Percentiles rank a stretch among this genome's conserved stretches.
These are phyloP conservation scores for Penicillium ochrochloron DNA, from an alignment of 495 filamentous ascomycete species.

Conservation along the genomic window DNA sequence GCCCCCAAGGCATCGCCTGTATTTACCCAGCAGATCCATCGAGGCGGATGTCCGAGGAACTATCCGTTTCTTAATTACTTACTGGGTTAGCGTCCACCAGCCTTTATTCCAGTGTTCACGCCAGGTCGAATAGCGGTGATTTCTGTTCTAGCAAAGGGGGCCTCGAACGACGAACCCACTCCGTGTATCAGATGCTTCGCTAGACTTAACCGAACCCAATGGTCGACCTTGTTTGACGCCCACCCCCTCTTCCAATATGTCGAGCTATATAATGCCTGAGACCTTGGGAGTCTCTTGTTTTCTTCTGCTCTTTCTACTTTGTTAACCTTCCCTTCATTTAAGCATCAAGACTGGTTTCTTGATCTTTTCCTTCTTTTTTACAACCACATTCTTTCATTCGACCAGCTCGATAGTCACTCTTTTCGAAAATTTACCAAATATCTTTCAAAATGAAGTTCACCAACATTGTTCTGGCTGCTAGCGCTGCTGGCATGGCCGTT, in stretches of 20 bases:
- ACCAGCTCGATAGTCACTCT: conserved; percentile 33
- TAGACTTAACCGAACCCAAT: conserved; percentile 13
- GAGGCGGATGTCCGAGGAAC: conserved; percentile 1
- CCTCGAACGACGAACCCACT: conserved; percentile 21
- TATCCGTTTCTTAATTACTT: conserved; percentile 6
- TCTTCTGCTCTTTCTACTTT: conserved; percentile 8
- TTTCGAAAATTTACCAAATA: conserved; percentile 9
- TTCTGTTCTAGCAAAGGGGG: conserved; percentile 7
- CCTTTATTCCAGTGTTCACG: conserved; percentile 11
- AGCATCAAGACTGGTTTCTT: conserved; percentile 37
- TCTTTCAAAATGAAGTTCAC: conserved; percentile 33
- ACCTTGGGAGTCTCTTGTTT: background rate
- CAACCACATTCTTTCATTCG: conserved; percentile 21
- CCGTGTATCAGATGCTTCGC: conserved; percentile 20
- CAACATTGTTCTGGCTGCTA: conserved; percentile 32
- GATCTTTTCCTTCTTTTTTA: conserved; percentile 26
- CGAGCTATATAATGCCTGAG: conserved; percentile 28
- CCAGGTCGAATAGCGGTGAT: conserved; percentile 7
- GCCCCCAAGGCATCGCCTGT: conserved; percentile 2
- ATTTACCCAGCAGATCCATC: conserved; percentile 8
- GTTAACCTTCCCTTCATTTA: conserved; percentile 23
- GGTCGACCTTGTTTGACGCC: conserved; percentile 13
- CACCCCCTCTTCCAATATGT: conserved; percentile 4
- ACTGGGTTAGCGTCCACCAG: conserved; percentile 14
- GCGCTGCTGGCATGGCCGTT: conserved; percentile 29